Percentiles rank a stretch among this genome's conserved stretches.
phyloP scores from a whole-genome alignment of 2,329 filamentous ascomycete genomes.

The Aureobasidium sp. region DNA sequence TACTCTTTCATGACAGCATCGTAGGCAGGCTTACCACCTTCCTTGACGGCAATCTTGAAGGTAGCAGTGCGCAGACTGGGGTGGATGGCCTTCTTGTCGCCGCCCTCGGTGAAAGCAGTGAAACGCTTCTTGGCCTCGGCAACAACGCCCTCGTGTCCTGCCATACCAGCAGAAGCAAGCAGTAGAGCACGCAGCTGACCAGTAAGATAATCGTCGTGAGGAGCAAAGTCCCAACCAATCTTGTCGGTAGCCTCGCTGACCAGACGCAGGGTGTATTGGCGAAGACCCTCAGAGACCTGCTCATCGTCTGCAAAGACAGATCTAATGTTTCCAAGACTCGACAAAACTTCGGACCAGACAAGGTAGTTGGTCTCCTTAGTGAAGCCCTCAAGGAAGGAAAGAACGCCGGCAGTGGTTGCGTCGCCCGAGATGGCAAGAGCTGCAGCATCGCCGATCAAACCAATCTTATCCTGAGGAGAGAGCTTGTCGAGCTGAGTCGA shows the following conservation, averaged over 20 bases:
- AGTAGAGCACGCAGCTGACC: slow-evolving; percentile 78
- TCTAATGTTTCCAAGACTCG: slow-evolving; percentile 68
- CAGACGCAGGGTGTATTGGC: slow-evolving; percentile 72
- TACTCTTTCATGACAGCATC: slow-evolving; percentile 79
- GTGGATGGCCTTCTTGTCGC: slow-evolving; percentile 64
- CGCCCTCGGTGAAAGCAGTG: slow-evolving; percentile 64
- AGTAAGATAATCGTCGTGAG: slow-evolving; percentile 72
- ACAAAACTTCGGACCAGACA: slow-evolving; percentile 81
- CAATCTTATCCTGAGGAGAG: slow-evolving; percentile 83
- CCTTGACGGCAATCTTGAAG: slow-evolving; percentile 70
- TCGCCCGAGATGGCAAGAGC: slow-evolving; percentile 84
- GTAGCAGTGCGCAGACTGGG: slow-evolving; percentile 74
- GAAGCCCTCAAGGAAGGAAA: slow-evolving; percentile 82
- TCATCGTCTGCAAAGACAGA: slow-evolving; percentile 78
- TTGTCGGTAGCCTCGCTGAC: slow-evolving; percentile 67
- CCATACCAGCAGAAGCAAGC: slow-evolving; percentile 65
- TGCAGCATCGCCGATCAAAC: slow-evolving; percentile 80
- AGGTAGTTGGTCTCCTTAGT: slow-evolving; percentile 73
- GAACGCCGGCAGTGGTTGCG: slow-evolving; percentile 69
- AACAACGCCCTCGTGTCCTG: slow-evolving; percentile 64
- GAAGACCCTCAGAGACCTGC: slow-evolving; percentile 62
- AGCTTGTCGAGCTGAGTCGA: slow-evolving; percentile 69
- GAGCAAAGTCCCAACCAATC: slow-evolving; percentile 78
- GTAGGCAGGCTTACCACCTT: slow-evolving; percentile 63
- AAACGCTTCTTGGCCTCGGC: slow-evolving; percentile 74